Evolutionary conservation across 2,329 filamentous ascomycete species (phyloP).

Genomic region (Penicillium brevicompactum): DNA sequence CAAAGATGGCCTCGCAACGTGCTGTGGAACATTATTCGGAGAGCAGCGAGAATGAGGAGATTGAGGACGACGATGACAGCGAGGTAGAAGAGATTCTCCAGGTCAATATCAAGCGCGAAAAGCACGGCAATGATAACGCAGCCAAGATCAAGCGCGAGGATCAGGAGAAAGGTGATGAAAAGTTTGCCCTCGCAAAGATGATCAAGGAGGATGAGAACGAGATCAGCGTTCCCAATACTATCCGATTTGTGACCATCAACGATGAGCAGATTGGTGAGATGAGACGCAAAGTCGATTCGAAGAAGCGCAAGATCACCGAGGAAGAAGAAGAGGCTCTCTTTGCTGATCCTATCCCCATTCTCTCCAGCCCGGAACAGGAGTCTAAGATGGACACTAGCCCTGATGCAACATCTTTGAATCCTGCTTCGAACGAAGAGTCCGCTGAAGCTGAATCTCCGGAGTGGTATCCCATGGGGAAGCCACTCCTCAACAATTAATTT

Average conservation of each 20-base stretch:
- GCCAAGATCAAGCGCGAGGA: not conserved
- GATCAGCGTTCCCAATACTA: no score
- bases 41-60: not conserved
- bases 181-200: no score
- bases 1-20: not conserved
- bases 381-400: not conserved
- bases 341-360: not conserved
- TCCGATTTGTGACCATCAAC: no score
- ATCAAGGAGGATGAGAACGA: no score
- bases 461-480: not conserved
- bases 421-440: not conserved
- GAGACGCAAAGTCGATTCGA: no score
- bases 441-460: not conserved
- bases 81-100: not conserved
- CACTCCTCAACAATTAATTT: not conserved
- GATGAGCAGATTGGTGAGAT: no score
- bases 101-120: not conserved
- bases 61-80: not conserved
- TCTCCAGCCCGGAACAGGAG: not conserved
- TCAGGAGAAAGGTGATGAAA: not conserved
- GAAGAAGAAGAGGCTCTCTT: not conserved
- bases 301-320: not conserved
- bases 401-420: not conserved
- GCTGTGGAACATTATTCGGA: not conserved
- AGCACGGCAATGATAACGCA: not conserved